phyloP scores from a whole-genome alignment of 2,329 filamentous ascomycete genomes.

The Penicillium janthinellum region DNA sequence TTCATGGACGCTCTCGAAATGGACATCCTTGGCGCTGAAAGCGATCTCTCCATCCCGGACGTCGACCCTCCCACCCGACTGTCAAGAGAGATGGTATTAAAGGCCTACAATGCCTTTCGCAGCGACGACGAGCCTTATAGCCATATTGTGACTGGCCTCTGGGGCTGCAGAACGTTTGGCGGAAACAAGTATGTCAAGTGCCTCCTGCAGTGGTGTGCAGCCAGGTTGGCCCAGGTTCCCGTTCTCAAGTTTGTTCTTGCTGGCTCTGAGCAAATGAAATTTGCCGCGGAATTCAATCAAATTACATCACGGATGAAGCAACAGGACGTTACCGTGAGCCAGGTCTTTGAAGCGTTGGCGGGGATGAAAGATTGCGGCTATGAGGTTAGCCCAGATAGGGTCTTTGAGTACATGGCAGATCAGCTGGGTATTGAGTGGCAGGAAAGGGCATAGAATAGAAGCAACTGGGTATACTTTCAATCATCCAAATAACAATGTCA shows the following conservation, averaged over 20 bases:
- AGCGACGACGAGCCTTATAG: not conserved
- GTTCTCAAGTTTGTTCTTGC: not conserved
- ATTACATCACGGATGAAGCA: not conserved
- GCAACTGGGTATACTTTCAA: not conserved
- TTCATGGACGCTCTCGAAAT: slow-evolving; percentile 3
- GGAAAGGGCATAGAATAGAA: not conserved
- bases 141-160: not conserved
- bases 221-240: not conserved
- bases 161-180: not conserved
- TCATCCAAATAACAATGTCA: not conserved
- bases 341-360: not conserved
- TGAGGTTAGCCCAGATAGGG: not conserved
- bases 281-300: not conserved
- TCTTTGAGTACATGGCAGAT: not conserved
- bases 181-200: slow-evolving; percentile 1
- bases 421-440: not conserved
- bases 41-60: not conserved
- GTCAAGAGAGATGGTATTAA: not conserved
- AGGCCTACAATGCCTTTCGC: not conserved
- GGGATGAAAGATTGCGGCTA: not conserved
- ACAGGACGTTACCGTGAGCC: not conserved
- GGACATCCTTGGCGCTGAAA: not conserved
- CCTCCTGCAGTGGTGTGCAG: not conserved
- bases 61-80: not conserved
- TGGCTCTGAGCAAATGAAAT: not conserved